Conservation (phyloP, 352 stramenopile genomes). For the Phytophthora macrochlamydospora region DNA sequence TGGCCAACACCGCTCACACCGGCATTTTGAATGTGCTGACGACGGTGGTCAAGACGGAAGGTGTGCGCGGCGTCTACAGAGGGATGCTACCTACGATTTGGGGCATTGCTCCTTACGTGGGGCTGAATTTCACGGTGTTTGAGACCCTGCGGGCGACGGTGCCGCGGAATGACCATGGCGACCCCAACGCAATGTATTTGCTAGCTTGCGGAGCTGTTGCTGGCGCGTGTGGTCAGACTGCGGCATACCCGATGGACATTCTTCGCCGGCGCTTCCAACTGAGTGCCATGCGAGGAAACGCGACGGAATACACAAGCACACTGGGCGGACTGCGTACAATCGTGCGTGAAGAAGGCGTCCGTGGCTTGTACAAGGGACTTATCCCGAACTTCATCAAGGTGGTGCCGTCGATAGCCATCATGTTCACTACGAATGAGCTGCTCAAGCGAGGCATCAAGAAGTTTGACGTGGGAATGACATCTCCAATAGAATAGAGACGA, state of each 20-base stretch:
- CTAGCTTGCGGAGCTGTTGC: slow-evolving; percentile 66
- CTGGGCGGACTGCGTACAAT: slow-evolving; percentile 54
- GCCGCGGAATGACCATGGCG: slow-evolving; percentile 46
- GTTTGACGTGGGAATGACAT: slow-evolving; percentile 14
- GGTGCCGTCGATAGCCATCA: slow-evolving; percentile 80
- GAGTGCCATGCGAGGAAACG: slow-evolving; percentile 41
- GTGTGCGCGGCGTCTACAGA: slow-evolving; percentile 61
- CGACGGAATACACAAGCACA: slow-evolving; percentile 54
- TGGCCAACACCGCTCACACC: slow-evolving; percentile 64
- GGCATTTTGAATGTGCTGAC: slow-evolving; percentile 67
- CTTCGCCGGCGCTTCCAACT: slow-evolving; percentile 77
- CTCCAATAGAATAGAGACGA: not conserved
- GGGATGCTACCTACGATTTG: slow-evolving; percentile 68
- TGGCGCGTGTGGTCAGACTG: slow-evolving; percentile 72
- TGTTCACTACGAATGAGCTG: slow-evolving; percentile 82
- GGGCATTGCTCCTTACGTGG: slow-evolving; percentile 76
- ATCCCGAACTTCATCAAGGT: slow-evolving; percentile 80
- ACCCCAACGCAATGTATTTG: slow-evolving; percentile 61
- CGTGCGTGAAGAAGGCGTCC: slow-evolving; percentile 54
- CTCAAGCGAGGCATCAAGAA: slow-evolving; percentile 53
- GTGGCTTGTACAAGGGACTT: slow-evolving; percentile 71
- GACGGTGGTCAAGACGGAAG: slow-evolving; percentile 55
- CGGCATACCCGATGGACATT: slow-evolving; percentile 80
- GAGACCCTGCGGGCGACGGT: slow-evolving; percentile 57
- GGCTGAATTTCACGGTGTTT: slow-evolving; percentile 82